Evolutionary conservation across 352 stramenopile genomes (phyloP), one percentile per base, ranked within the genome.

Genomic region (Elongisporangium prolatum): DNA sequence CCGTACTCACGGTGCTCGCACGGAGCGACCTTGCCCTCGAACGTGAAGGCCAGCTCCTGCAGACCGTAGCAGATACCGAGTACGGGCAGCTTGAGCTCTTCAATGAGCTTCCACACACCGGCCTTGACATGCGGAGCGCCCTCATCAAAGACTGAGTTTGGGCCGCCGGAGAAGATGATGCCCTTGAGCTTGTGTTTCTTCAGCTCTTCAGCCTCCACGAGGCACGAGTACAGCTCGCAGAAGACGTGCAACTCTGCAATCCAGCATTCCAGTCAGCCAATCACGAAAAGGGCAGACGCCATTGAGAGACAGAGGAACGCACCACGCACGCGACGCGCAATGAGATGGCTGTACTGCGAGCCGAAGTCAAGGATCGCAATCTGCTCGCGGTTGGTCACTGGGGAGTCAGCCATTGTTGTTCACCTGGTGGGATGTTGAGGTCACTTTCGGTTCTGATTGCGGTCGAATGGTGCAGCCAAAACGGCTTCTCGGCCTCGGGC

Each of bases 341-440:
- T 99, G 50, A 99, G 85, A 79, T 99, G 97, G 69, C 91, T 98
- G 85, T 99, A 99, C 80, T 99, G 98, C 56, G 93, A 98, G 38
- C 98, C 98, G 76, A 99, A 99, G 85, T 99, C 98, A 50, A 99
- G 84, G 77, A 99, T 99, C 28, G 96, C 95, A 59, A 99, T 92
- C 83, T 99, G 93, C 58, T 93, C 82, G 54, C 96, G 96, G 72
- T 97, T 87, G 48, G 83, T 92, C 73, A 95, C 85, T 51, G 84
- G 82, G 40, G 81, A 89, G 54, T 91, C 79, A 57, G 71, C 64
- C 82, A 91, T 91, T 63, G 37, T 68, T 66, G 68, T 48, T 64
- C 52, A 49, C 48, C 40, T 20, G 63, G 58, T 68, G 49, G 38
- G 37, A 71, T 57, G 58, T 62, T 28, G 54, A 62, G 17, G 56